phyloP scores from a whole-genome alignment of 208 protist genomes.

The Angomonas ambiguus region DNA sequence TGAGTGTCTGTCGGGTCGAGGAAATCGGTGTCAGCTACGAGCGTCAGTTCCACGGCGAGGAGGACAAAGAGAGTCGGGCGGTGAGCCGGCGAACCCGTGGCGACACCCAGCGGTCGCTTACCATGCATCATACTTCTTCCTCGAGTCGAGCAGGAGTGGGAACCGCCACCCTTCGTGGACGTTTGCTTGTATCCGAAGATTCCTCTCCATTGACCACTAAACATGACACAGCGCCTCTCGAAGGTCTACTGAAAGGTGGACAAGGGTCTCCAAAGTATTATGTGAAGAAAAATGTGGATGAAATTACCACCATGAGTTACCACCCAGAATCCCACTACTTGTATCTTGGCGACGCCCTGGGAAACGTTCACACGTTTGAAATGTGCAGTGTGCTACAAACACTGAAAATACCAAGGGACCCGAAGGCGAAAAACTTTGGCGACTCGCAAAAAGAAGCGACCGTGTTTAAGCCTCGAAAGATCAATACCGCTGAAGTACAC shows the following conservation, averaged over 20 bases:
- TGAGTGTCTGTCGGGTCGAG: neutral
- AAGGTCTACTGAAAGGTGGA: neutral
- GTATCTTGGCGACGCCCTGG: slow-evolving; percentile 53
- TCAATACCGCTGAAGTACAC: neutral
- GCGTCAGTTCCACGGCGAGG: neutral
- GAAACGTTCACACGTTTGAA: slow-evolving; percentile 47
- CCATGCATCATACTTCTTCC: no score
- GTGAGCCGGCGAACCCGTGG: neutral
- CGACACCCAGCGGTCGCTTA: no score
- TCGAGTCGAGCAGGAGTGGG: neutral
- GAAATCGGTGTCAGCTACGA: neutral
- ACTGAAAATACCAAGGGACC: slow-evolving; percentile 33
- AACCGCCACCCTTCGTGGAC: neutral
- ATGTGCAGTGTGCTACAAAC: slow-evolving; percentile 44
- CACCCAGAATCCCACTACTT: slow-evolving; percentile 49
- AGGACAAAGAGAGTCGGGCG: neutral
- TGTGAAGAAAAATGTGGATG: slow-evolving; percentile 6
- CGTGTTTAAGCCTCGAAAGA: neutral
- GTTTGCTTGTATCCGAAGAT: neutral
- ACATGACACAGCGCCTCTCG: neutral
- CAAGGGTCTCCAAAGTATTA: neutral
- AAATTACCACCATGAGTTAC: slow-evolving; percentile 42
- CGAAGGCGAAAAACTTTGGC: slow-evolving; percentile 18
- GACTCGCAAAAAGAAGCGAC: neutral
- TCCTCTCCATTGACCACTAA: neutral